phyloP scores from a whole-genome alignment of 495 filamentous ascomycete species.

The Lophiostoma macrostomum region DNA sequence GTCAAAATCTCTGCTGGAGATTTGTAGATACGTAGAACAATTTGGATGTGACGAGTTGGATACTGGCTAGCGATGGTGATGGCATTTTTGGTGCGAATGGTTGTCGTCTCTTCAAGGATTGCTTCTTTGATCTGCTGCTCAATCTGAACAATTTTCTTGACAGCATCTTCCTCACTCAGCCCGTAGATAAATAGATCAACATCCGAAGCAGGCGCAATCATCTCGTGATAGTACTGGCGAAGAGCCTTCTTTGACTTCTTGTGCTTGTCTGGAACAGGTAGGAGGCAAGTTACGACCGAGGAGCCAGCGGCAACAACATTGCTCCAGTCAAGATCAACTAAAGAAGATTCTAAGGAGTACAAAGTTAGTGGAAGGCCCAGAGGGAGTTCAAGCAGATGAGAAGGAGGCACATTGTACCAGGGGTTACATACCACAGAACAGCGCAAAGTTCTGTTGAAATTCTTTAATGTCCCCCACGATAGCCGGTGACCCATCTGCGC shows the following conservation, averaged over 20 bases:
- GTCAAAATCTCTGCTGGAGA: constrained; percentile 77
- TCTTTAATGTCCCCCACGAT: constrained; percentile 61
- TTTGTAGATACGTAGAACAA: constrained; percentile 80
- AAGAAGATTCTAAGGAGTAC: constrained; percentile 61
- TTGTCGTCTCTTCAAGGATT: constrained; percentile 71
- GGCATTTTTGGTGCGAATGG: constrained; percentile 75
- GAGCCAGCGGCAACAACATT: constrained; percentile 77
- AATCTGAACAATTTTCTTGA: constrained; percentile 79
- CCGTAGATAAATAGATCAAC: constrained; percentile 83
- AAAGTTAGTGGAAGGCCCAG: too few relatives aligned
- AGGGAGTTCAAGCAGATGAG: too few relatives aligned
- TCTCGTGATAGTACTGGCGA: constrained; percentile 74
- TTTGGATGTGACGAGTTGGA: constrained; percentile 75
- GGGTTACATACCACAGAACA: too few relatives aligned
- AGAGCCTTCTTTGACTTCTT: constrained; percentile 60
- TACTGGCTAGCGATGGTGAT: constrained; percentile 82
- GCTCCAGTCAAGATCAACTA: constrained; percentile 67
- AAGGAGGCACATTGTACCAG: too few relatives aligned
- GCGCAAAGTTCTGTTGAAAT: constrained; percentile 70
- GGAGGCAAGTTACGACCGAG: constrained; percentile 67
- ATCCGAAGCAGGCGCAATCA: constrained; percentile 75
- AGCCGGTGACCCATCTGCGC: constrained; percentile 58
- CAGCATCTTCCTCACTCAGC: constrained; percentile 64
- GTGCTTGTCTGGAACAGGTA: constrained; percentile 67
- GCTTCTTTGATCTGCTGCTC: constrained; percentile 66